These are phyloP conservation scores for Candida orba DNA, from an alignment of 805 yeast genomes.

Conservation along the genomic window DNA sequence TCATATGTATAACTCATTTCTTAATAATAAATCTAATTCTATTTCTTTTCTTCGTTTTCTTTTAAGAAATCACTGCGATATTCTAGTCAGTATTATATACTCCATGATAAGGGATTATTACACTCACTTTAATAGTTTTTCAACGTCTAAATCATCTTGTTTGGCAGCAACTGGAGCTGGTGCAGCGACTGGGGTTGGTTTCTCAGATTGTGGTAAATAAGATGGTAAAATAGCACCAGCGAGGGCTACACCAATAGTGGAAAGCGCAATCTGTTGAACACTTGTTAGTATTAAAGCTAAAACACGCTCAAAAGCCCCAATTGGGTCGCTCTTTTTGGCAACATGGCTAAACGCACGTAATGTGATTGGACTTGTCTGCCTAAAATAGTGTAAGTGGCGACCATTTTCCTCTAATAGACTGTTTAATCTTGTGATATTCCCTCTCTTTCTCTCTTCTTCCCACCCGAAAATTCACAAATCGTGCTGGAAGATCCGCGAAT, in stretches of 20 bases:
- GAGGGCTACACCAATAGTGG: constrained; percentile 26
- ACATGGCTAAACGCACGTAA: constrained; percentile 16
- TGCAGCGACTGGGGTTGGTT: constrained; percentile 16
- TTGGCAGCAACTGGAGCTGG: constrained; percentile 21
- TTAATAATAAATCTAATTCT: background rate
- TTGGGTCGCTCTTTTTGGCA: background rate
- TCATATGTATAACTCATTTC: background rate
- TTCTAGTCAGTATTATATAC: background rate
- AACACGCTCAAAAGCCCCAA: background rate
- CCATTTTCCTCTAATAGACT: constrained; percentile 12
- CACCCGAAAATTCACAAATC: background rate
- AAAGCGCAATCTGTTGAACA: constrained; percentile 24
- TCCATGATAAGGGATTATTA: background rate
- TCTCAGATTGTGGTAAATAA: constrained; percentile 14
- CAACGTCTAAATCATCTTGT: constrained; percentile 27
- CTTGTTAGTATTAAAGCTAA: background rate
- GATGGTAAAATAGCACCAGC: constrained; percentile 24
- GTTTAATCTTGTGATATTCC: too few relatives aligned
- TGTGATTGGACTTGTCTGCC: constrained; percentile 25
- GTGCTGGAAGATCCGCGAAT: background rate
- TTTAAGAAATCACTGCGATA: constrained; percentile 23
- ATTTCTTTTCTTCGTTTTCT: constrained; percentile 17
- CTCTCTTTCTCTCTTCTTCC: too few relatives aligned
- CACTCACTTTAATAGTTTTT: constrained; percentile 25
- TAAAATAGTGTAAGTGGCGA: constrained; percentile 22